Evolutionary conservation across 305 asterid genomes (phyloP), one percentile per base, ranked within the genome.

Genomic region (Lippia alba): DNA sequence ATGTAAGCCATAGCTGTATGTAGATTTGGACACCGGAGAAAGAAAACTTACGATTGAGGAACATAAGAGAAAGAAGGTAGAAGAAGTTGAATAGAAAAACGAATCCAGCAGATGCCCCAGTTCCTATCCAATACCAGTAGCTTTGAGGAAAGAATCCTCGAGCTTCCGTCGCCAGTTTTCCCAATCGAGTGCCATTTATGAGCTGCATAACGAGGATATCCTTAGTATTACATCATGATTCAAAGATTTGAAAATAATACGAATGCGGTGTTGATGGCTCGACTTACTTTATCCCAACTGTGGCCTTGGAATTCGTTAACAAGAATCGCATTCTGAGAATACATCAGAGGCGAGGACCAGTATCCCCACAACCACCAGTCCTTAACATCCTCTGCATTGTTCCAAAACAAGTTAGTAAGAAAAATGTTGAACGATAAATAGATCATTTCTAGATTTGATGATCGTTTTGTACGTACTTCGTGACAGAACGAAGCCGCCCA

Each of bases 291-390:
- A 53, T 80, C 79, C 94, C 94, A 87, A 58, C 87, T 85, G 19
- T 85, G 85, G 46, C 92, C 96, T 0, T 71, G 76, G 70, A 91
- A 89, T 76, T 91, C 97, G 55, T 88, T 90, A 17, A 65, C 92
- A 46, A 88, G 78, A 57, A 91, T 74, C 44, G 91, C 96, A 69
- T 86, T 87, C 69, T 79, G 85, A 0, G 87, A 84, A 66, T 92
- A 92, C 93, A 87, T 88, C 79, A 90, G 16, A 0, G 97, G 92
- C 19, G 96, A 86, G 36, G 76, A 14, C 84, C 88, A 88, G 78
- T 82, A 90, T 56, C 87, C 96, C 96, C 96, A 90, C 72, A 80
- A 6, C 96, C 91, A 90, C 94, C 96, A 90, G 3, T 72, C 73
- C 78, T 83, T 83, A 17, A 91, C 87, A 69, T 83, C 74, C 39